phyloP scores from a whole-genome alignment of 2,329 filamentous ascomycete genomes.

The Raffaelea ambrosiae region DNA sequence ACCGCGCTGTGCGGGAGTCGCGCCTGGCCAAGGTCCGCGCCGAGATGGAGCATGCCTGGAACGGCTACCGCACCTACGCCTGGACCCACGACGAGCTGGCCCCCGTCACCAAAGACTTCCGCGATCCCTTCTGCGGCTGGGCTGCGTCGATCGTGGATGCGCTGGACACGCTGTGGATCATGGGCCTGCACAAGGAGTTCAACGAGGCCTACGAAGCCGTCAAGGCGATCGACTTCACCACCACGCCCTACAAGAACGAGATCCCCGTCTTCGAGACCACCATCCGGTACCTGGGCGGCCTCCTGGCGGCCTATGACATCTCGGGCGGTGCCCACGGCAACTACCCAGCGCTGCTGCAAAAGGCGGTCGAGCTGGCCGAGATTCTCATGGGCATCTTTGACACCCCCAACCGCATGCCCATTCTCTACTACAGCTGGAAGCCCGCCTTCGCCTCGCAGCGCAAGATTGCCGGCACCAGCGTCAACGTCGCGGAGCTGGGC shows the following conservation, averaged over 20 bases:
- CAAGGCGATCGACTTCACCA: conserved; percentile 74
- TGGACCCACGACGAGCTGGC: conserved; percentile 81
- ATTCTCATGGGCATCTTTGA: conserved; percentile 78
- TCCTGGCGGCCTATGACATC: conserved; percentile 80
- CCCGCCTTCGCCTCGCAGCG: conserved; percentile 55
- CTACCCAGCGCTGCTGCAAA: conserved; percentile 63
- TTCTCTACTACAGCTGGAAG: conserved; percentile 72
- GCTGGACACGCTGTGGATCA: conserved; percentile 80
- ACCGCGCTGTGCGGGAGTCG: conserved; percentile 52
- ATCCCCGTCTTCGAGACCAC: conserved; percentile 92
- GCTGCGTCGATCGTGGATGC: conserved; percentile 78
- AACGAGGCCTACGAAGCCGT: conserved; percentile 65
- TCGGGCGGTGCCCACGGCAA: conserved; percentile 49
- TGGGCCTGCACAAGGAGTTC: conserved; percentile 71
- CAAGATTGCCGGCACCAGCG: conserved; percentile 48
- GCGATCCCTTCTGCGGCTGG: conserved; percentile 87
- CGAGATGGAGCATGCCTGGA: conserved; percentile 73
- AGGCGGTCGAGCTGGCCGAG: conserved; percentile 71
- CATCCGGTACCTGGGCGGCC: conserved; percentile 82
- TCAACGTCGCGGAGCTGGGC: conserved; percentile 64
- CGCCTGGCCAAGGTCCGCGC: conserved; percentile 61
- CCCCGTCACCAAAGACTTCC: conserved; percentile 58
- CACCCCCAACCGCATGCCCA: conserved; percentile 88
- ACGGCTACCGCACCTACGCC: conserved; percentile 69
- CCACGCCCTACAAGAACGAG: conserved; percentile 46